phyloP scores from a whole-genome alignment of 2,329 filamentous ascomycete genomes.

The Chaetomium globosum region DNA sequence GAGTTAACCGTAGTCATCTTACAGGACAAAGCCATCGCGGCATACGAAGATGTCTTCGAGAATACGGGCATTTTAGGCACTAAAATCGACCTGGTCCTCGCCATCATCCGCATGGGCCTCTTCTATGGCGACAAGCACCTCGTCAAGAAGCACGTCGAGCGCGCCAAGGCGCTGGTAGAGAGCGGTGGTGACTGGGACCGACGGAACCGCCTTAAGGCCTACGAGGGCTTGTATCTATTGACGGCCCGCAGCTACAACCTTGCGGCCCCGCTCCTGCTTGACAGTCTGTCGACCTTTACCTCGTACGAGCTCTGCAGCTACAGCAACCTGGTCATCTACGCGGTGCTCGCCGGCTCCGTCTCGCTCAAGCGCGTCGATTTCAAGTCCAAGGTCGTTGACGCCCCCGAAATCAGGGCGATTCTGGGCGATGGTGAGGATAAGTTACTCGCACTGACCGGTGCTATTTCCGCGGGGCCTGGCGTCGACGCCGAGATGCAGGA shows the following conservation, averaged over 20 bases:
- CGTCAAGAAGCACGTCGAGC: slow-evolving; percentile 91
- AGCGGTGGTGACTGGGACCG: slow-evolving; percentile 98
- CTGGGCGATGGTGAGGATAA: slow-evolving; percentile 88
- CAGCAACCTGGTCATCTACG: slow-evolving; percentile 91
- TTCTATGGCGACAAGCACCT: slow-evolving; percentile 94
- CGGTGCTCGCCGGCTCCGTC: slow-evolving; percentile 89
- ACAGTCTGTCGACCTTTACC: slow-evolving; percentile 96
- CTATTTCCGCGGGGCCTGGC: slow-evolving; percentile 77
- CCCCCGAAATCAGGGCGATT: slow-evolving; percentile 96
- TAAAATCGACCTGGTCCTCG: slow-evolving; percentile 95
- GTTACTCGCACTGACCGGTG: slow-evolving; percentile 77
- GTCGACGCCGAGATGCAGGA: slow-evolving; percentile 78
- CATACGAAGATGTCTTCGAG: slow-evolving; percentile 90
- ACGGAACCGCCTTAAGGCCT: slow-evolving; percentile 96
- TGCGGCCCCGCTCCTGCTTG: slow-evolving; percentile 88
- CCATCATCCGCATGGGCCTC: slow-evolving; percentile 91
- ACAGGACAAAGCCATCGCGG: slow-evolving; percentile 89
- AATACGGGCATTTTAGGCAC: slow-evolving; percentile 96
- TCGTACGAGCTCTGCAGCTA: slow-evolving; percentile 98
- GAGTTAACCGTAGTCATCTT: slow-evolving; percentile 26
- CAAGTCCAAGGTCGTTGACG: slow-evolving; percentile 98
- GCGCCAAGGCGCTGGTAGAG: slow-evolving; percentile 87
- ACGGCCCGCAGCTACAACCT: slow-evolving; percentile 88
- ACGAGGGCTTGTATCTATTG: slow-evolving; percentile 90
- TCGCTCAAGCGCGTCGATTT: slow-evolving; percentile 97